A percentile compares a stretch with the other conserved stretches of the same genome.
Conservation (phyloP, 257 asterid species). For the Rhazya stricta region DNA sequence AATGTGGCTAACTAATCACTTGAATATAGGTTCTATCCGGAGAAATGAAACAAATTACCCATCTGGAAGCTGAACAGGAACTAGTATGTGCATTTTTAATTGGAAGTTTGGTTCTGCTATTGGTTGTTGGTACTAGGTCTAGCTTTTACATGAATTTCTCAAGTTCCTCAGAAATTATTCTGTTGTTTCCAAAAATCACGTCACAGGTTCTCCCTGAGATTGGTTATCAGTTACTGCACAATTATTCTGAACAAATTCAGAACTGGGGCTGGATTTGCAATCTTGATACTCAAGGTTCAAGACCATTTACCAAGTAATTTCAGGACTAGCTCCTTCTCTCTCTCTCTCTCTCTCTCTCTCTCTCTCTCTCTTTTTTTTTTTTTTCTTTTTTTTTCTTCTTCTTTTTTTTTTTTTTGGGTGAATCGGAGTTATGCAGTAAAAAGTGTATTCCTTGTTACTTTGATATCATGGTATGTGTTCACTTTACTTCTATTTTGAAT, state of each 20-base stretch:
- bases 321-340: constrained; percentile 5
- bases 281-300: constrained; percentile 52
- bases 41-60: constrained; percentile 56
- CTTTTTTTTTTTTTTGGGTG: too few relatives aligned
- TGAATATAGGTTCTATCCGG: constrained; percentile 72
- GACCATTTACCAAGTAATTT: constrained; percentile 64
- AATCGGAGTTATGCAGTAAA: not conserved
- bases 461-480: constrained; percentile 2
- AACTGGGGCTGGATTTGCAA: constrained; percentile 97
- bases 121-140: not conserved
- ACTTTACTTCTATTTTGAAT: not conserved
- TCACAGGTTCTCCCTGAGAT: constrained; percentile 80
- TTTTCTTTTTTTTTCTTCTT: too few relatives aligned
- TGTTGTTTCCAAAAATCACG: constrained; percentile 21
- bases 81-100: constrained; percentile 44
- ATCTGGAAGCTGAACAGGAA: constrained; percentile 72
- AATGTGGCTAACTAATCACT: constrained; percentile 20
- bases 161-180: constrained; percentile 16
- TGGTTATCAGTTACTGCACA: constrained; percentile 80
- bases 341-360: not conserved
- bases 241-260: constrained; percentile 66
- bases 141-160: not conserved
- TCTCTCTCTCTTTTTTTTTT: too few relatives aligned
- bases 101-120: not conserved
- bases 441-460: not conserved